These are phyloP conservation scores for Talaromyces liani DNA, from an alignment of 495 filamentous ascomycete species.

Conservation along the genomic window DNA sequence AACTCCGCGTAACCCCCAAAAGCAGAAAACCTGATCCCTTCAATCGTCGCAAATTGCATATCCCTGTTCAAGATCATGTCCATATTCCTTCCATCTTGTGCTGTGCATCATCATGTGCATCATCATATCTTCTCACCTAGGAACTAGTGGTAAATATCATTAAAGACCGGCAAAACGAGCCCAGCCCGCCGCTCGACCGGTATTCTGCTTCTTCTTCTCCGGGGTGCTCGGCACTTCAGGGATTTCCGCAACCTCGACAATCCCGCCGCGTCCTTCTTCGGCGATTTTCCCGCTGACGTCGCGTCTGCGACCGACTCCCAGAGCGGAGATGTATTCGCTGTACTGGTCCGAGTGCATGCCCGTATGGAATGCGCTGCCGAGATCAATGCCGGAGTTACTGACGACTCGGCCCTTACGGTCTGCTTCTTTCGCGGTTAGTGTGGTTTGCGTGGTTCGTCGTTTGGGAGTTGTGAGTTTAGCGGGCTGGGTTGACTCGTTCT, in stretches of 20 bases:
- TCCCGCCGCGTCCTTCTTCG: constrained; percentile 67
- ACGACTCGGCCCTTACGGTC: constrained; percentile 42
- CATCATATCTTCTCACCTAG: background rate
- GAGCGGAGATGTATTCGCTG: constrained; percentile 50
- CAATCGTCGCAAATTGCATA: background rate
- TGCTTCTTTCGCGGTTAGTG: constrained; percentile 18
- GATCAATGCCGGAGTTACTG: constrained; percentile 44
- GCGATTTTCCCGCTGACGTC: constrained; percentile 80
- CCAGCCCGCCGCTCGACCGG: constrained; percentile 37
- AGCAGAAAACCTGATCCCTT: background rate
- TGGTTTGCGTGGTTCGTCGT: constrained; percentile 22
- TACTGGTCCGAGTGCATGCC: constrained; percentile 38
- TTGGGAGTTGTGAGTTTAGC: constrained; percentile 9
- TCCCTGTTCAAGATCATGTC: background rate
- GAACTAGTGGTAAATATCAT: background rate
- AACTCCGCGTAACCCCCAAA: background rate
- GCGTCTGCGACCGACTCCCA: constrained; percentile 42
- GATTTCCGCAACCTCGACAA: constrained; percentile 12
- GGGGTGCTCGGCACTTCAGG: background rate
- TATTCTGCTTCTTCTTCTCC: constrained; percentile 7
- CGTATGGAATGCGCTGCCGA: constrained; percentile 30
- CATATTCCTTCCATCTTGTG: too few relatives aligned
- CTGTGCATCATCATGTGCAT: background rate
- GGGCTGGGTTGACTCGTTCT: constrained; percentile 15
- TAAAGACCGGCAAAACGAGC: constrained; percentile 40